phyloP scores from a whole-genome alignment of 306 rosid species.

The Hippophae rhamnoides region DNA sequence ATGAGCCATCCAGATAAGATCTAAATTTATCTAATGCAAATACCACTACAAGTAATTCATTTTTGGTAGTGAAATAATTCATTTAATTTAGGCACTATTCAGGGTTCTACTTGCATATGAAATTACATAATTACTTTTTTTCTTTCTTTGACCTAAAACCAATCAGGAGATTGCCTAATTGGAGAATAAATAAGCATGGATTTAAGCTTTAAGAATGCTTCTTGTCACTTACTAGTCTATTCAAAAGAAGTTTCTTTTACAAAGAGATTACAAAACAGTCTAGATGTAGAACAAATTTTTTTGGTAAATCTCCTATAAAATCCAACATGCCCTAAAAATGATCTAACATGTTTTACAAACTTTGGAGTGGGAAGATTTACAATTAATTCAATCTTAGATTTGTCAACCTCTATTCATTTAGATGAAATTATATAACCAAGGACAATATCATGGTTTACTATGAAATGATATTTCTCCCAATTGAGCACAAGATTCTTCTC shows the following conservation, averaged over 20 bases:
- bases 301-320: no score
- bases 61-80: no score
- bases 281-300: no score
- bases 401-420: not conserved
- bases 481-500: not conserved
- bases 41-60: no score
- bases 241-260: no score
- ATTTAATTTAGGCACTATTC: not conserved
- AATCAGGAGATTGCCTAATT: not conserved
- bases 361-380: not conserved
- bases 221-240: no score
- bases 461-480: not conserved
- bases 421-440: not conserved
- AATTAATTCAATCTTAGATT: not conserved
- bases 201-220: no score
- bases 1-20: no score
- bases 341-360: no score
- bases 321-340: not conserved
- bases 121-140: no score
- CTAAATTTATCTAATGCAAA: no score
- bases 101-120: not conserved
- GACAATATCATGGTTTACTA: not conserved
- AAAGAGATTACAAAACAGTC: no score
- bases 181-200: not conserved
- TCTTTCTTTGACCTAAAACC: not conserved